Evolutionary conservation across 2,329 filamentous ascomycete species (phyloP).

Genomic region (Penicillium sp.): DNA sequence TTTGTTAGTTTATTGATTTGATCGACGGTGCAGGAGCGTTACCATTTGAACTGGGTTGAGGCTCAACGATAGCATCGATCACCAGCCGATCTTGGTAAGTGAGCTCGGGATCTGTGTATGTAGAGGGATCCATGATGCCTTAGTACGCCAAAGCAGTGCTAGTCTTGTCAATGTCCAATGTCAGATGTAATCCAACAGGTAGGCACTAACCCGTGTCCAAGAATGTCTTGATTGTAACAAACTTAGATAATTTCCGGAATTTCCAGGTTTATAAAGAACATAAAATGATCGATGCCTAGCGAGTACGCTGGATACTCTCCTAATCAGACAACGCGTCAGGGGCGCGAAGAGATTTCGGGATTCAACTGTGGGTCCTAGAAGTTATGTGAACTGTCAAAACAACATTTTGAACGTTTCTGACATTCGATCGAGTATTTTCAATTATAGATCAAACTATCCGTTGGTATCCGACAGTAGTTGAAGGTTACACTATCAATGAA

Average conservation of each 20-base stretch:
- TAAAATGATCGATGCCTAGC: not conserved
- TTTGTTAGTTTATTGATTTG: conserved; percentile 1
- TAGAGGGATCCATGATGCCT: conserved; percentile 30
- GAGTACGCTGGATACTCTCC: not conserved
- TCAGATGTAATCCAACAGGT: not conserved
- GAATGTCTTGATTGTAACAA: not conserved
- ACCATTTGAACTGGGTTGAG: conserved; percentile 26
- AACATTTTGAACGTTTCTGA: conserved; percentile 9
- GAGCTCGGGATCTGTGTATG: conserved; percentile 35
- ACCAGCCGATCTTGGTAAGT: conserved; percentile 44
- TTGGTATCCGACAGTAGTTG: not conserved
- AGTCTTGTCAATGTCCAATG: conserved; percentile 5
- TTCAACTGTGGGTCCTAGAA: conserved; percentile 9
- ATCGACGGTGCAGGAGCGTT: not conserved
- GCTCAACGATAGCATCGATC: conserved; percentile 37
- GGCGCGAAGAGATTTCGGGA: conserved; percentile 13
- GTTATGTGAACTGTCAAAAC: conserved; percentile 1
- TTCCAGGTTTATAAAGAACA: not conserved
- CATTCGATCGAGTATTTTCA: not conserved
- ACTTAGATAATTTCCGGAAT: not conserved
- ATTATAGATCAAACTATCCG: not conserved
- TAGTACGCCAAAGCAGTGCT: not conserved
- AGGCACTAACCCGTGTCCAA: conserved; percentile 1
- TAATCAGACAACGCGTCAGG: conserved; percentile 9
- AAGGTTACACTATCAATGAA: not conserved